A percentile compares a stretch with the other conserved stretches of the same genome.
These are phyloP conservation scores for Tuctoria greenei DNA, from an alignment of 176 grass and related monocot species.

Conservation along the genomic window DNA sequence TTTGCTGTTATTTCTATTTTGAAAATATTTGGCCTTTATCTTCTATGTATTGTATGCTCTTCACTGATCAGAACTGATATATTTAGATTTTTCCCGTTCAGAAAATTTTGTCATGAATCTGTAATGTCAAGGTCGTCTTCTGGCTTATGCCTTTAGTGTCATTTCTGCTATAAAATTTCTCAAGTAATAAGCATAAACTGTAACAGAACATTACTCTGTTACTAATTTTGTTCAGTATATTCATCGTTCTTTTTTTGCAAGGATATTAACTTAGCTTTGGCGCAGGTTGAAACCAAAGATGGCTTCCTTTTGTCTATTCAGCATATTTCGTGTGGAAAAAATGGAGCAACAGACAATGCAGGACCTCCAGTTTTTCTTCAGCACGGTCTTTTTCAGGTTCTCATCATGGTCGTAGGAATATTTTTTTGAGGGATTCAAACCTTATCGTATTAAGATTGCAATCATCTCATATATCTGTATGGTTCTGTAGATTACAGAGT, in stretches of 20 bases:
- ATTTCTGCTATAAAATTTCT: conserved; percentile 12
- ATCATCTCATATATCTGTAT: conserved; percentile 16
- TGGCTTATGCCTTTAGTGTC: conserved; percentile 2
- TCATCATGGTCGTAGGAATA: not conserved
- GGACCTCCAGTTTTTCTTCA: conserved; percentile 88
- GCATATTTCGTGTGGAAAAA: conserved; percentile 67
- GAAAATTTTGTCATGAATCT: not conserved
- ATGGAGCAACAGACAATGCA: conserved; percentile 35
- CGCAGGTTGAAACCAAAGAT: conserved; percentile 80
- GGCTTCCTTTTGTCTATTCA: conserved; percentile 86
- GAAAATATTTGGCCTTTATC: not conserved
- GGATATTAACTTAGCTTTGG: conserved; percentile 16
- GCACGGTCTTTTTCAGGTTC: conserved; percentile 92
- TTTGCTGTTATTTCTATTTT: too few species aligned
- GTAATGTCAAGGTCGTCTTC: not conserved
- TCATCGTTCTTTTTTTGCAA: not conserved
- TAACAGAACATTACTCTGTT: not conserved
- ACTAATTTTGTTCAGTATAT: not conserved
- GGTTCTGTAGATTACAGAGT: conserved; percentile 10
- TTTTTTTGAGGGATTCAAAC: not conserved
- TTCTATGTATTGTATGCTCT: not conserved
- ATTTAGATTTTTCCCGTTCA: conserved; percentile 1
- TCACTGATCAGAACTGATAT: not conserved
- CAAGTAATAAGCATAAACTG: not conserved
- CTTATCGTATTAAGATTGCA: not conserved